Evolutionary conservation across 495 filamentous ascomycete species (phyloP).

Genomic region (Hypomontagnella monticulosa): DNA sequence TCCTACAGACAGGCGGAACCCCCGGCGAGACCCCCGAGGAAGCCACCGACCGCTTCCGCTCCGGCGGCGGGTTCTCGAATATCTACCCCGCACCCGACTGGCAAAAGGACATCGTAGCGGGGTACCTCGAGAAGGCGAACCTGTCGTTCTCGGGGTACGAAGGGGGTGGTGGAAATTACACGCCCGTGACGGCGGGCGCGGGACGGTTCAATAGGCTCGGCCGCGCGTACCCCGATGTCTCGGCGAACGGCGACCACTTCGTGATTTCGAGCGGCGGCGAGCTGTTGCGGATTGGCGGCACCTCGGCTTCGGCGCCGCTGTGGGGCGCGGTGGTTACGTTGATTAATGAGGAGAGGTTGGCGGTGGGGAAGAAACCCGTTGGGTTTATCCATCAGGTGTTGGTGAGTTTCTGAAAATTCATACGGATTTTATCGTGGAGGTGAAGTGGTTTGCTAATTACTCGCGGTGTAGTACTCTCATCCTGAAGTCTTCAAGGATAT

Average conservation of each 20-base stretch:
- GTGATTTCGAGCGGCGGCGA: slow-evolving; percentile 57
- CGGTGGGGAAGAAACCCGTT: slow-evolving; percentile 62
- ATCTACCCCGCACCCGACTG: slow-evolving; percentile 68
- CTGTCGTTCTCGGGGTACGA: slow-evolving; percentile 49
- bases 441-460: not conserved
- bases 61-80: slow-evolving; percentile 75
- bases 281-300: slow-evolving; percentile 56
- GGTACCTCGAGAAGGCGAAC: slow-evolving; percentile 60
- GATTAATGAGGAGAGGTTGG: slow-evolving; percentile 69
- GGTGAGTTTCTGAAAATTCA: slow-evolving; percentile 21
- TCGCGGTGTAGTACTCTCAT: slow-evolving; percentile 57
- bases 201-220: slow-evolving; percentile 62
- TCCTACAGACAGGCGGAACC: slow-evolving; percentile 37
- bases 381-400: slow-evolving; percentile 72
- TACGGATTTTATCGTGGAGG: not conserved
- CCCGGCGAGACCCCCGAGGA: slow-evolving; percentile 51
- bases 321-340: slow-evolving; percentile 63
- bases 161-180: slow-evolving; percentile 42
- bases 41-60: slow-evolving; percentile 57
- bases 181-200: slow-evolving; percentile 21
- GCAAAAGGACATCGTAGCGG: slow-evolving; percentile 61
- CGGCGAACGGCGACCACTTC: slow-evolving; percentile 68
- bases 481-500: slow-evolving; percentile 70
- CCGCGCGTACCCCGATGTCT: slow-evolving; percentile 68
- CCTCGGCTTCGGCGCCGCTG: slow-evolving; percentile 48